Conservation (phyloP, 345 rosid genomes). For the Citrus medica region DNA sequence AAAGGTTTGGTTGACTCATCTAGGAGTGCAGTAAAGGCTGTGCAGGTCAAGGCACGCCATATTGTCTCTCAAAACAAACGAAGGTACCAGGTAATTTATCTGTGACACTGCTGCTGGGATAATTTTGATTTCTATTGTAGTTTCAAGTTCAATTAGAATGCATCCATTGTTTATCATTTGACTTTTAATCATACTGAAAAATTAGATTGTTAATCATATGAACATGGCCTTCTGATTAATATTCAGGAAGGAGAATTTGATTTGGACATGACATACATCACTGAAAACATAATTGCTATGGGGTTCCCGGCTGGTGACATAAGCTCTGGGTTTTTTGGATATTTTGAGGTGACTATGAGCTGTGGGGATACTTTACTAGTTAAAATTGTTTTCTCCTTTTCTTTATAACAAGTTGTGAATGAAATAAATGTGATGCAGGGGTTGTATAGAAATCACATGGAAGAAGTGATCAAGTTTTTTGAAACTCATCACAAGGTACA, state of each 20-base stretch:
- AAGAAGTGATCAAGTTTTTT: constrained; percentile 87
- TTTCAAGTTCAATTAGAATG: background rate
- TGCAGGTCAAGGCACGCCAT: constrained; percentile 93
- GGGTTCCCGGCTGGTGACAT: constrained; percentile 96
- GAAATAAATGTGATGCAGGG: constrained; percentile 56
- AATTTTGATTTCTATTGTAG: background rate
- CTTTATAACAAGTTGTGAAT: background rate
- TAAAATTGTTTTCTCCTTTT: background rate
- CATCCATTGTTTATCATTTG: background rate
- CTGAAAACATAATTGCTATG: constrained; percentile 84
- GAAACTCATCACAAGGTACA: constrained; percentile 88
- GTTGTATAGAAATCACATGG: constrained; percentile 87
- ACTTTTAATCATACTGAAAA: background rate
- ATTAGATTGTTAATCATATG: background rate
- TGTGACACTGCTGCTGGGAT: background rate
- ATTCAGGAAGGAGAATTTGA: constrained; percentile 85
- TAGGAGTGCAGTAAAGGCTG: constrained; percentile 81
- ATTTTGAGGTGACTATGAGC: constrained; percentile 59
- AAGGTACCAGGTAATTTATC: constrained; percentile 73
- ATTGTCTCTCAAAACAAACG: constrained; percentile 93
- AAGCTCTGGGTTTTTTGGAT: constrained; percentile 90
- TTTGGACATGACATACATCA: constrained; percentile 63
- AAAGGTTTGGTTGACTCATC: constrained; percentile 88
- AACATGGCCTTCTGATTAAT: constrained; percentile 10
- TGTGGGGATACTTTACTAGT: constrained; percentile 8